Conservation (phyloP, 2,329 filamentous ascomycete species). For the Phialophora tarda region DNA sequence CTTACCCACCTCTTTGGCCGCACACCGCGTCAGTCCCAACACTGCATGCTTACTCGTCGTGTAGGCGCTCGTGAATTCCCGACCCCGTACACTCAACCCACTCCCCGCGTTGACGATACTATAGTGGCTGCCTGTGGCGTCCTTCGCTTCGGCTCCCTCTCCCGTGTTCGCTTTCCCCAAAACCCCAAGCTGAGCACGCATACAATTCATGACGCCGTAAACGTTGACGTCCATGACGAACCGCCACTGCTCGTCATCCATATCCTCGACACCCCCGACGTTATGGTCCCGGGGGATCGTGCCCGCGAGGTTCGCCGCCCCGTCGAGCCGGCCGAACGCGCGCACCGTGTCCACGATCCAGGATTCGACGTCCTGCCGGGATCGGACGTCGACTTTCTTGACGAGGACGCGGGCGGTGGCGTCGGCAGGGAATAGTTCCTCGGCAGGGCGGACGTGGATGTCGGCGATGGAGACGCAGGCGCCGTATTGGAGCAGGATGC, state of each 20-base stretch:
- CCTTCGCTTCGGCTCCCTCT: not conserved
- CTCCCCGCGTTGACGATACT: constrained; percentile 52
- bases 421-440: constrained; percentile 11
- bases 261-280: constrained; percentile 42
- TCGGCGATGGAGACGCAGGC: constrained; percentile 27
- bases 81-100: constrained; percentile 45
- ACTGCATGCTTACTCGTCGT: constrained; percentile 63
- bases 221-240: constrained; percentile 50
- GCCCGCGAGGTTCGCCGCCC: constrained; percentile 50
- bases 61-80: constrained; percentile 46
- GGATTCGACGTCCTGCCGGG: constrained; percentile 33
- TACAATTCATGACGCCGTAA: constrained; percentile 50
- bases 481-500: constrained; percentile 41
- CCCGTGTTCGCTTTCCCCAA: constrained; percentile 42
- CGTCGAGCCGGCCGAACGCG: constrained; percentile 46
- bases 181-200: constrained; percentile 50
- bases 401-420: constrained; percentile 2
- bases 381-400: constrained; percentile 44
- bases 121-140: constrained; percentile 17
- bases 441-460: constrained; percentile 14
- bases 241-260: constrained; percentile 47
- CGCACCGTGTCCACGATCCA: constrained; percentile 48
- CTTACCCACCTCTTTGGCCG: constrained; percentile 44
- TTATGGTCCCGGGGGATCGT: constrained; percentile 33
- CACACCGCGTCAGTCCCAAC: constrained; percentile 60